Evolutionary conservation across 2,329 filamentous ascomycete genomes (phyloP).

Genomic region (Alternaria sp.): DNA sequence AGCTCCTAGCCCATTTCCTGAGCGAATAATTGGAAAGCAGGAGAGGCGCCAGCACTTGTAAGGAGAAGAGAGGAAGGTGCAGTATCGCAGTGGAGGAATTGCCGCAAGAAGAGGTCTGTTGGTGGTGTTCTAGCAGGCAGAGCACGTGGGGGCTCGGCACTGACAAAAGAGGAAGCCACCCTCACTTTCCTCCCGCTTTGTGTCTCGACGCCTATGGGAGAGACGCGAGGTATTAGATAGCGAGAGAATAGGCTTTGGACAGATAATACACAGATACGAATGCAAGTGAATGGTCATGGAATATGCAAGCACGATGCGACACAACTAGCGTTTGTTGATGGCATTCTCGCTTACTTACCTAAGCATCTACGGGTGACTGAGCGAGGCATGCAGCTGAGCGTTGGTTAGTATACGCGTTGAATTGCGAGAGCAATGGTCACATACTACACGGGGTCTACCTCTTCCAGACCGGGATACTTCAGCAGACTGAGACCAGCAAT

Average conservation of each 20-base stretch:
- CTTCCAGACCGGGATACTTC: slow-evolving; percentile 74
- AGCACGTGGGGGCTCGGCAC: slow-evolving; percentile 40
- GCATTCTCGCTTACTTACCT: slow-evolving; percentile 13
- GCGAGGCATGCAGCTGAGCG: slow-evolving; percentile 48
- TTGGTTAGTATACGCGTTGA: slow-evolving; percentile 9
- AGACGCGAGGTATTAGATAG: slow-evolving; percentile 73
- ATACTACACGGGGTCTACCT: slow-evolving; percentile 88
- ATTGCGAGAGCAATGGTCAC: slow-evolving; percentile 25
- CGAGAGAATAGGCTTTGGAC: slow-evolving; percentile 58
- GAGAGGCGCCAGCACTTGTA: slow-evolving; percentile 14
- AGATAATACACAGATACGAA: background rate
- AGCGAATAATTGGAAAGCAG: slow-evolving; percentile 18
- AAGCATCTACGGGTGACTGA: slow-evolving; percentile 47
- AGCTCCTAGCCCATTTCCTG: slow-evolving; percentile 27
- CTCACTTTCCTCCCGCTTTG: slow-evolving; percentile 71
- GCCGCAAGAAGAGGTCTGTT: slow-evolving; percentile 36
- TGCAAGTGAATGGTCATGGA: background rate
- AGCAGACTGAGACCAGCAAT: slow-evolving; percentile 86
- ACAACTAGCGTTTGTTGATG: background rate
- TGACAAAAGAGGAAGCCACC: slow-evolving; percentile 41
- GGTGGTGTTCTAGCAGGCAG: slow-evolving; percentile 32
- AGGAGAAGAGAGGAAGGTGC: slow-evolving; percentile 32
- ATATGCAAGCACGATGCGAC: background rate
- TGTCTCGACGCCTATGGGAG: slow-evolving; percentile 67
- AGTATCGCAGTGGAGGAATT: slow-evolving; percentile 1